These are phyloP conservation scores for Oenanthe sinensis DNA, from an alignment of 129 eudicot species.

Conservation along the genomic window DNA sequence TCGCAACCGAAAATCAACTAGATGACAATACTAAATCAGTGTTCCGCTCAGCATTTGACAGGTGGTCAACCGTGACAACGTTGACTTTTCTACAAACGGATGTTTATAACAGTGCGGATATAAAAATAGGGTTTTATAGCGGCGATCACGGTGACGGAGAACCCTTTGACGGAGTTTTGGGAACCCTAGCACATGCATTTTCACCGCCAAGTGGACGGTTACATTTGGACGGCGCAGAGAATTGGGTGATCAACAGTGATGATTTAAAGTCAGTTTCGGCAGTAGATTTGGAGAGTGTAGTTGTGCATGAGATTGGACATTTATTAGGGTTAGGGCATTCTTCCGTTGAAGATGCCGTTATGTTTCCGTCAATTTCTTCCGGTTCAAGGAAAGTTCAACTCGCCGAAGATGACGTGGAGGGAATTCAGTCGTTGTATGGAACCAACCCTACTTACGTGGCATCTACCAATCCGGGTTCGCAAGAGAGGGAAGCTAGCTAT, in stretches of 20 bases:
- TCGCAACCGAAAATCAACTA: conserved; percentile 15
- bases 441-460: conserved; percentile 14
- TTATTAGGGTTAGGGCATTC: conserved; percentile 60
- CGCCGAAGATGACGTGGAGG: conserved; percentile 42
- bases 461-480: background rate
- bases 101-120: conserved; percentile 22
- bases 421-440: conserved; percentile 65
- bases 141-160: conserved; percentile 87
- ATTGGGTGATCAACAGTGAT: conserved; percentile 39
- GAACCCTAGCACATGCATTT: conserved; percentile 63
- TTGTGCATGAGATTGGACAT: conserved; percentile 76
- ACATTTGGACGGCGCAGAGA: conserved; percentile 47
- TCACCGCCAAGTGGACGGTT: conserved; percentile 52
- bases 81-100: conserved; percentile 37
- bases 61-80: conserved; percentile 66
- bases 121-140: conserved; percentile 43
- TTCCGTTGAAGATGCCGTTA: conserved; percentile 42
- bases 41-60: conserved; percentile 36
- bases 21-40: conserved; percentile 22
- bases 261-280: conserved; percentile 25
- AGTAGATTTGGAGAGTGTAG: conserved; percentile 64
- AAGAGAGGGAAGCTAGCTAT: background rate
- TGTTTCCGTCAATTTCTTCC: conserved; percentile 58
- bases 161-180: conserved; percentile 57
- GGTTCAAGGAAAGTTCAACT: conserved; percentile 57